Evolutionary conservation across 805 yeast genomes (phyloP).

Genomic region (Cyberlindnera nakhonratchasimensis): DNA sequence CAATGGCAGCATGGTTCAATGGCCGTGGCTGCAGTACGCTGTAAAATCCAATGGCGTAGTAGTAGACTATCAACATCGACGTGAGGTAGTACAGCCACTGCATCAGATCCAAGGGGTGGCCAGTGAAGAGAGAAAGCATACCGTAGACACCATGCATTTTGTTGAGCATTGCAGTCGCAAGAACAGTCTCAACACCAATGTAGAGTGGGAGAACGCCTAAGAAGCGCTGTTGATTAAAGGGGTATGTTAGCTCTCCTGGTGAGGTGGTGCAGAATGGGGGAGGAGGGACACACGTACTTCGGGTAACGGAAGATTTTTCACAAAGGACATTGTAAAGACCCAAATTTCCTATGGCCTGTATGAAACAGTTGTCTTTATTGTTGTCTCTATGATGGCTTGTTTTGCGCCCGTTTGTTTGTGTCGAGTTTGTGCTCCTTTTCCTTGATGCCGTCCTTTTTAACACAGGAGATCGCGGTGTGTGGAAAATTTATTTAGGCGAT

Average conservation of each 20-base stretch:
- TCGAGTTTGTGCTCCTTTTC: not conserved
- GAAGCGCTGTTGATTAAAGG: conserved; percentile 42
- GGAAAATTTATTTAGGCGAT: conserved; percentile 9
- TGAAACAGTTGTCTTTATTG: too few species aligned
- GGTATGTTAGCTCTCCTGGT: not conserved
- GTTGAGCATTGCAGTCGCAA: conserved; percentile 75
- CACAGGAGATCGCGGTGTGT: too few species aligned
- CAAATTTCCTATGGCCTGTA: too few species aligned
- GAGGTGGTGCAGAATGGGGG: not conserved
- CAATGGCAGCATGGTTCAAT: conserved; percentile 58
- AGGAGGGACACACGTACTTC: conserved; percentile 10
- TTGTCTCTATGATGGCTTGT: too few species aligned
- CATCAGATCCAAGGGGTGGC: conserved; percentile 76
- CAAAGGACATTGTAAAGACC: conserved; percentile 16
- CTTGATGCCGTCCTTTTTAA: not conserved
- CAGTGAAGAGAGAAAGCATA: conserved; percentile 77
- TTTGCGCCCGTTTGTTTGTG: not conserved
- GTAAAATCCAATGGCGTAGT: conserved; percentile 57
- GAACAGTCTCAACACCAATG: conserved; percentile 79
- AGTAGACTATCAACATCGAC: conserved; percentile 59
- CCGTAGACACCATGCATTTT: conserved; percentile 91
- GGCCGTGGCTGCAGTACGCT: conserved; percentile 52
- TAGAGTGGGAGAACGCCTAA: conserved; percentile 73
- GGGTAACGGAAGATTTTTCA: conserved; percentile 10
- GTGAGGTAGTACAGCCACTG: conserved; percentile 79